phyloP scores from a whole-genome alignment of 257 asterid species.

The Rehmannia glutinosa region DNA sequence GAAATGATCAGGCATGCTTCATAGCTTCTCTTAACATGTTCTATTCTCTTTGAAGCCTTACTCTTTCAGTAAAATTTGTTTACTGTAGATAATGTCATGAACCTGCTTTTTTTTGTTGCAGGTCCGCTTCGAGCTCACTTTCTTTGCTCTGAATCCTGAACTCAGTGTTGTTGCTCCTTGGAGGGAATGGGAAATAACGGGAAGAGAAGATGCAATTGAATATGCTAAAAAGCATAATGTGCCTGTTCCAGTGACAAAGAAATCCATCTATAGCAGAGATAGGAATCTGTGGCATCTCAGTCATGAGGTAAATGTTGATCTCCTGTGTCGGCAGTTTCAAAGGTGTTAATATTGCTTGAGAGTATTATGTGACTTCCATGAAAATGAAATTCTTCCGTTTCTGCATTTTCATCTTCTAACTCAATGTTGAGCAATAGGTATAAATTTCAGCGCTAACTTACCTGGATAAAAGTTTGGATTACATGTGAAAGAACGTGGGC shows the following conservation, averaged over 20 bases:
- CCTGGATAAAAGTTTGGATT: too few relatives aligned
- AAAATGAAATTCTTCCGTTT: too few relatives aligned
- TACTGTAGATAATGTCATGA: not conserved
- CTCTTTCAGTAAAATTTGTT: not conserved
- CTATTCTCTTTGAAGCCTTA: not conserved
- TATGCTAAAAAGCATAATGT: conserved; percentile 86
- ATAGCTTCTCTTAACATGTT: too few relatives aligned
- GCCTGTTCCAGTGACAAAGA: conserved; percentile 94
- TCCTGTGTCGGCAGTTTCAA: not conserved
- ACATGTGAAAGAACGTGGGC: not conserved
- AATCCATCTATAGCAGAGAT: conserved; percentile 96
- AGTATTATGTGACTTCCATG: not conserved
- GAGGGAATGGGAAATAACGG: conserved; percentile 98
- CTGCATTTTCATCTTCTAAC: conserved; percentile 3
- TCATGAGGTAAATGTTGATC: conserved; percentile 64
- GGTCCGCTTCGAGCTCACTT: conserved; percentile 98
- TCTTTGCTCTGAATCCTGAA: conserved; percentile 95
- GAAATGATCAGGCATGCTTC: conserved; percentile 81
- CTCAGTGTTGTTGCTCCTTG: conserved; percentile 96
- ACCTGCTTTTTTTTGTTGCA: conserved; percentile 27
- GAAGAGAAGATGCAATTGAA: conserved; percentile 97
- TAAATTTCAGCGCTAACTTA: too few relatives aligned
- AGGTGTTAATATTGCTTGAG: not conserved
- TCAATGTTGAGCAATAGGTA: not conserved
- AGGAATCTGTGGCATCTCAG: conserved; percentile 98